phyloP scores from a whole-genome alignment of 192 early-diverging fungal species.

The Diversispora epigaea region DNA sequence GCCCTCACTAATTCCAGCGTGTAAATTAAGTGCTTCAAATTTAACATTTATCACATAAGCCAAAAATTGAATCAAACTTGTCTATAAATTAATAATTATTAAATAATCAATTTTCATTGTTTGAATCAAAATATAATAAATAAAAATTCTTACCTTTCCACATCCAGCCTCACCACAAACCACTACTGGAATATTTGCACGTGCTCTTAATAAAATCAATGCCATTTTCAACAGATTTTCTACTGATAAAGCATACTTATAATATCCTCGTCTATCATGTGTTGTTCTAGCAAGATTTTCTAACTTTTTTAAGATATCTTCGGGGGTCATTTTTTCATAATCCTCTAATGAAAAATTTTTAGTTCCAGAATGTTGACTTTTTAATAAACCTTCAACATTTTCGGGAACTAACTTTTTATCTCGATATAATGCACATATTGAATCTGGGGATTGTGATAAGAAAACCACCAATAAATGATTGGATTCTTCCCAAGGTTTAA shows the following conservation, averaged over 20 bases:
- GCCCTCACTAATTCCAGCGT: too few relatives aligned
- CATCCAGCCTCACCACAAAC: constrained; percentile 32
- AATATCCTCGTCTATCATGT: neutral
- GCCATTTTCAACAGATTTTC: constrained; percentile 32
- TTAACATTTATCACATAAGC: constrained; percentile 5
- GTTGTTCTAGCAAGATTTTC: constrained; percentile 10
- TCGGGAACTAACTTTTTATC: constrained; percentile 13
- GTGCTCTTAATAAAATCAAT: constrained; percentile 19
- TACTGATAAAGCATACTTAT: constrained; percentile 10
- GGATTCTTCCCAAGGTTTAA: constrained; percentile 26
- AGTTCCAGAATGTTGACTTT: constrained; percentile 13
- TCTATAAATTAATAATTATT: constrained; percentile 1
- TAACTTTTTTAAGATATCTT: constrained; percentile 5
- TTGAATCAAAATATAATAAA: neutral
- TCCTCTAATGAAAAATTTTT: neutral
- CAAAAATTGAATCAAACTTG: constrained; percentile 26
- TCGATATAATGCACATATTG: constrained; percentile 26
- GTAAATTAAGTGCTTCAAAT: too few relatives aligned
- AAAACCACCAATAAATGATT: constrained; percentile 34
- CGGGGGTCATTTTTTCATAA: constrained; percentile 9
- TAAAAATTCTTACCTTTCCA: constrained; percentile 14
- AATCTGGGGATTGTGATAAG: constrained; percentile 29
- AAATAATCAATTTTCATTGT: neutral
- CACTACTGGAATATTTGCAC: constrained; percentile 27
- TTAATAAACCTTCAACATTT: constrained; percentile 29